phyloP scores from a whole-genome alignment of 305 asterid species.

The Fraxinus latifolia region DNA sequence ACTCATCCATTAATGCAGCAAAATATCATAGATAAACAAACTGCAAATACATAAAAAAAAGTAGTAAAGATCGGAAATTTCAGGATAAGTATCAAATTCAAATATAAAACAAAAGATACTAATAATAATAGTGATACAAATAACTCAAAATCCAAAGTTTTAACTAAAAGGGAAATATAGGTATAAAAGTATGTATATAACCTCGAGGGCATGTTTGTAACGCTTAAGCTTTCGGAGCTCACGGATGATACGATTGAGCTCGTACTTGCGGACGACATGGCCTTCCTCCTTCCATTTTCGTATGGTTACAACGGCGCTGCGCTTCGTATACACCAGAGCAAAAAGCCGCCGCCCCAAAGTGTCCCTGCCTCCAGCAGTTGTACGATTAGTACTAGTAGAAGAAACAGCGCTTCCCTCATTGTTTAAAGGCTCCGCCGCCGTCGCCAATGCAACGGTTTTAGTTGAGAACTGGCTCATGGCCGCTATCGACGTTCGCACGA shows the following conservation, averaged over 20 bases:
- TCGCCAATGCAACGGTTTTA: constrained; percentile 41
- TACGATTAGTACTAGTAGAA: constrained; percentile 6
- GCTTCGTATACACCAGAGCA: constrained; percentile 61
- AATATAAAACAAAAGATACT: not conserved
- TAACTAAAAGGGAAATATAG: not conserved
- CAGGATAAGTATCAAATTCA: not conserved
- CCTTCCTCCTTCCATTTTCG: constrained; percentile 91
- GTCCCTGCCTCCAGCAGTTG: constrained; percentile 44
- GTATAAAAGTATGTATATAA: constrained; percentile 18
- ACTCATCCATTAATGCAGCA: not conserved
- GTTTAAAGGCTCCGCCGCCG: constrained; percentile 27
- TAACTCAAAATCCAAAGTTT: not conserved
- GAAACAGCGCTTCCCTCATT: constrained; percentile 15
- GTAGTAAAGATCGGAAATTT: not conserved
- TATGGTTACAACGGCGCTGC: constrained; percentile 70
- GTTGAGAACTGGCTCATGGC: constrained; percentile 54
- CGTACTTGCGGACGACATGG: constrained; percentile 58
- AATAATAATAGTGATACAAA: not conserved
- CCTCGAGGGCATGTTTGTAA: constrained; percentile 89
- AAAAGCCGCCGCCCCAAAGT: constrained; percentile 69
- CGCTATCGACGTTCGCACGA: constrained; percentile 45
- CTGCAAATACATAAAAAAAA: not conserved
- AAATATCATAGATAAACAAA: not conserved
- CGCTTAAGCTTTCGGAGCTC: constrained; percentile 79
- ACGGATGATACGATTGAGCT: constrained; percentile 78